Conservation (phyloP, 495 filamentous ascomycete genomes). For the Hapsidospora chrysogenum region DNA sequence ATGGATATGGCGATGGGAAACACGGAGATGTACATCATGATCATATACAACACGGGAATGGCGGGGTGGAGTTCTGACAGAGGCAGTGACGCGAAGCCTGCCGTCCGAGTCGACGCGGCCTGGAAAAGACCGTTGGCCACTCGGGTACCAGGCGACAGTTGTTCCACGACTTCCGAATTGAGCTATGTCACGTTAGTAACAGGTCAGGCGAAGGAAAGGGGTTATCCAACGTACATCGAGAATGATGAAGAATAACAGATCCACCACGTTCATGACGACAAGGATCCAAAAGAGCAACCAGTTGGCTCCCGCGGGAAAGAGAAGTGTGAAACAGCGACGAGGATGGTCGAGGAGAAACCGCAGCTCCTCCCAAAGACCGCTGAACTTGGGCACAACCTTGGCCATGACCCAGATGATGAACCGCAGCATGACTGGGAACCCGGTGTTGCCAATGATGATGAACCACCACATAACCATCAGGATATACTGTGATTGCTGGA, state of each 20-base stretch:
- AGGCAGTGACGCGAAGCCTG: slow-evolving; percentile 61
- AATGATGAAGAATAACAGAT: slow-evolving; percentile 70
- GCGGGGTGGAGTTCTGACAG: slow-evolving; percentile 62
- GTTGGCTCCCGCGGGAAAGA: slow-evolving; percentile 69
- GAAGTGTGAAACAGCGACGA: slow-evolving; percentile 73
- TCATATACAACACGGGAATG: slow-evolving; percentile 74
- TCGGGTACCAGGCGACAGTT: slow-evolving; percentile 44
- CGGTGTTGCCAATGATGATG: slow-evolving; percentile 81
- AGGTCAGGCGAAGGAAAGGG: background rate
- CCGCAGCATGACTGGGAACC: slow-evolving; percentile 76
- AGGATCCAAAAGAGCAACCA: slow-evolving; percentile 85
- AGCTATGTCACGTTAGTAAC: slow-evolving; percentile 25
- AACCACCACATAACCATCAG: slow-evolving; percentile 57
- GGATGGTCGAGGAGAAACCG: slow-evolving; percentile 80
- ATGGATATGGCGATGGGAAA: slow-evolving; percentile 88
- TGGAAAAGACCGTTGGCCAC: slow-evolving; percentile 72
- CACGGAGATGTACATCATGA: slow-evolving; percentile 98
- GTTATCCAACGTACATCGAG: slow-evolving; percentile 45
- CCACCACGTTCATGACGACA: slow-evolving; percentile 55
- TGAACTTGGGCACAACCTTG: slow-evolving; percentile 35
- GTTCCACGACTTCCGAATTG: slow-evolving; percentile 42
- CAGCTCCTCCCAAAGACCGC: slow-evolving; percentile 61
- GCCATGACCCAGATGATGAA: slow-evolving; percentile 62
- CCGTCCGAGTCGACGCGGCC: slow-evolving; percentile 64
- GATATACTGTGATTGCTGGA: slow-evolving; percentile 51